Conservation (phyloP, 176 grass and related monocot genomes). For the Thinopyrum elongatum region DNA sequence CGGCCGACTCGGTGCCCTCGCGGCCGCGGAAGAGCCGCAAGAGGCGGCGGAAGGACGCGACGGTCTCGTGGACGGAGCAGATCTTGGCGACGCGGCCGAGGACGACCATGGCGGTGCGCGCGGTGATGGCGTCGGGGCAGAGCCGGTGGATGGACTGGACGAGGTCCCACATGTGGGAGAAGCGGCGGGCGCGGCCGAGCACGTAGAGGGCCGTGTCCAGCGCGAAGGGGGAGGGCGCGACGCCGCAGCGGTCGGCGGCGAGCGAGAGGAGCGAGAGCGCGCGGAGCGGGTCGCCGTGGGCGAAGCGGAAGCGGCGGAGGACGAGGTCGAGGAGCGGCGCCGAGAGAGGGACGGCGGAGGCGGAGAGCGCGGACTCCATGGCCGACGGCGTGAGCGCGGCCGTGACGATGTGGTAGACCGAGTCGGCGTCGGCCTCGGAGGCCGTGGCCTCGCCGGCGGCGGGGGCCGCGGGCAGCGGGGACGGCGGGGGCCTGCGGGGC, state of each 20-base stretch:
- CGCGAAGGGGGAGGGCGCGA: conserved; percentile 58
- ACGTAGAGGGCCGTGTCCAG: conserved; percentile 88
- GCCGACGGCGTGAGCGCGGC: conserved; percentile 48
- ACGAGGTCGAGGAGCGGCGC: conserved; percentile 64
- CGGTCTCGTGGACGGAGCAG: conserved; percentile 73
- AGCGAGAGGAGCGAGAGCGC: conserved; percentile 74
- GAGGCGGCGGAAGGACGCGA: conserved; percentile 68
- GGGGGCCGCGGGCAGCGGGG: background rate
- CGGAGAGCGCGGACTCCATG: conserved; percentile 47
- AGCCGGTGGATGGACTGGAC: conserved; percentile 36
- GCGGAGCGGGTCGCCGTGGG: conserved; percentile 69
- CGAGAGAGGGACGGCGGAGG: conserved; percentile 48
- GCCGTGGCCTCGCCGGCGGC: background rate
- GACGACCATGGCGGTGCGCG: conserved; percentile 70
- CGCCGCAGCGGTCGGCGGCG: conserved; percentile 42
- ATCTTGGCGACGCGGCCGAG: conserved; percentile 86
- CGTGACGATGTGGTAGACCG: conserved; percentile 57
- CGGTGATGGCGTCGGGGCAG: conserved; percentile 51
- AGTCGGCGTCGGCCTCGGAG: conserved; percentile 31
- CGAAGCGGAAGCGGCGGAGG: conserved; percentile 73
- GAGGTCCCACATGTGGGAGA: conserved; percentile 59
- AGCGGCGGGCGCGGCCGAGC: conserved; percentile 67
- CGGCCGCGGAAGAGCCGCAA: conserved; percentile 45
- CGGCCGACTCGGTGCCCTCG: conserved; percentile 26
- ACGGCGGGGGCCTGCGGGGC: background rate